Evolutionary conservation across 1,139 yeast species (phyloP).

Genomic region (Pichia sp.): DNA sequence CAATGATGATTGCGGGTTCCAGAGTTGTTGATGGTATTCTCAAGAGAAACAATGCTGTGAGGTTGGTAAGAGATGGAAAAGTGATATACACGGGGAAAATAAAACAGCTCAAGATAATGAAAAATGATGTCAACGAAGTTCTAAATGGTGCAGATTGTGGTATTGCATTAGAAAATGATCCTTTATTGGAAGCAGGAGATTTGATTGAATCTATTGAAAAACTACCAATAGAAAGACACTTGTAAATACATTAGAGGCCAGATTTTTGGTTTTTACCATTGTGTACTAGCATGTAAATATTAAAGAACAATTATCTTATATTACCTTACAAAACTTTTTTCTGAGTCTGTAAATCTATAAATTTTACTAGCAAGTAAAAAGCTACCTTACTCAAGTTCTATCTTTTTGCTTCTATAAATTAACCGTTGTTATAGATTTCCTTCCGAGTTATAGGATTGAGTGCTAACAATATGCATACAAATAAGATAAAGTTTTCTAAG

Average conservation of each 20-base stretch:
- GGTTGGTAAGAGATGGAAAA: conserved; percentile 53
- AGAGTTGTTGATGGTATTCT: conserved; percentile 70
- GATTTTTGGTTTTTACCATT: not conserved
- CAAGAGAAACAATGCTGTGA: conserved; percentile 54
- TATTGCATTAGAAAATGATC: conserved; percentile 66
- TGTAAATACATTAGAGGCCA: conserved; percentile 36
- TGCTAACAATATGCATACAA: not conserved
- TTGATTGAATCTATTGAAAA: conserved; percentile 70
- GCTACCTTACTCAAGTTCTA: not conserved
- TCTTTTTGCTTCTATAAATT: not conserved
- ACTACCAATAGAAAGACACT: conserved; percentile 59
- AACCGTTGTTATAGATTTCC: not conserved
- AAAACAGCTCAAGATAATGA: conserved; percentile 73
- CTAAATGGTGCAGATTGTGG: conserved; percentile 92
- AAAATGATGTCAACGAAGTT: conserved; percentile 74
- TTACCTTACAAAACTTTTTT: too few relatives aligned
- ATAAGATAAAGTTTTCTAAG: not conserved
- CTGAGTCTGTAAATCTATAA: not conserved
- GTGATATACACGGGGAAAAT: conserved; percentile 64
- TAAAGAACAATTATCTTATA: not conserved
- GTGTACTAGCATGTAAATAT: conserved; percentile 18
- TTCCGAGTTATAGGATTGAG: conserved; percentile 18
- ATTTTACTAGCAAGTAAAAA: conserved; percentile 1
- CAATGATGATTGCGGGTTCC: conserved; percentile 78
- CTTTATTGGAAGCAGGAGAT: conserved; percentile 61